Conservation (phyloP, 1,284 basidiomycete species). For the Cryptococcus sp. region DNA sequence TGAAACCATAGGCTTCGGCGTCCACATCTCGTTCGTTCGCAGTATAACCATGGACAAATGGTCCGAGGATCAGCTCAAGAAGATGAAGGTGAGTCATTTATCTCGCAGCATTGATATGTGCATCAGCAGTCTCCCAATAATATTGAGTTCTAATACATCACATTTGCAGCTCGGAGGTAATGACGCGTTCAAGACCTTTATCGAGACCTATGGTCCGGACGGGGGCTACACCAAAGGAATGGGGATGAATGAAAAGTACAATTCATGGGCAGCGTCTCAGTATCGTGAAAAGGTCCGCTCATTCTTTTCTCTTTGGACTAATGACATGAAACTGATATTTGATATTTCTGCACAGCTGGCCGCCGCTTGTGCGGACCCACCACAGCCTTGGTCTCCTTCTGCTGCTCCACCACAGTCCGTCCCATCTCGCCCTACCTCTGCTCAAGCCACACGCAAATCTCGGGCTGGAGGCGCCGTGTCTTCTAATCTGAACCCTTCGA, state of each 20-base stretch:
- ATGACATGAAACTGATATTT: background rate
- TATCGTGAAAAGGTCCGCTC: slow-evolving; percentile 79
- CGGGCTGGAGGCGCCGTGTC: slow-evolving; percentile 33
- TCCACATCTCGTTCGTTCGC: slow-evolving; percentile 72
- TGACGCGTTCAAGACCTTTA: slow-evolving; percentile 72
- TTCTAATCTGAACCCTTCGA: slow-evolving; percentile 28
- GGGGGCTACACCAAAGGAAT: slow-evolving; percentile 73
- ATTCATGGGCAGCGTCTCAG: slow-evolving; percentile 86
- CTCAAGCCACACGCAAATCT: slow-evolving; percentile 50
- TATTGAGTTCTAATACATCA: background rate
- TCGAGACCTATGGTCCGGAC: slow-evolving; percentile 70
- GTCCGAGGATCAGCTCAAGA: slow-evolving; percentile 82
- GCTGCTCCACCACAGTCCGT: slow-evolving; percentile 40
- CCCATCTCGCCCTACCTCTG: slow-evolving; percentile 41
- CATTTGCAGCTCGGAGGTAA: slow-evolving; percentile 75
- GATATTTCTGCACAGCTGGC: slow-evolving; percentile 28
- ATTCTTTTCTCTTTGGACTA: background rate
- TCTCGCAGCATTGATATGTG: background rate
- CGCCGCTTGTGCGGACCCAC: slow-evolving; percentile 46
- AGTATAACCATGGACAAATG: slow-evolving; percentile 95
- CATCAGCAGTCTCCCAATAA: background rate
- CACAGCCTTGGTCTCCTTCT: slow-evolving; percentile 45
- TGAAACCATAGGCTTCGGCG: slow-evolving; percentile 38
- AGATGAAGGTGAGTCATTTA: slow-evolving; percentile 71
- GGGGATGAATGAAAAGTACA: slow-evolving; percentile 77